Base-by-base conservation (phyloP, 805 yeast genomes). In the Ogataea populi-albae region DNA sequence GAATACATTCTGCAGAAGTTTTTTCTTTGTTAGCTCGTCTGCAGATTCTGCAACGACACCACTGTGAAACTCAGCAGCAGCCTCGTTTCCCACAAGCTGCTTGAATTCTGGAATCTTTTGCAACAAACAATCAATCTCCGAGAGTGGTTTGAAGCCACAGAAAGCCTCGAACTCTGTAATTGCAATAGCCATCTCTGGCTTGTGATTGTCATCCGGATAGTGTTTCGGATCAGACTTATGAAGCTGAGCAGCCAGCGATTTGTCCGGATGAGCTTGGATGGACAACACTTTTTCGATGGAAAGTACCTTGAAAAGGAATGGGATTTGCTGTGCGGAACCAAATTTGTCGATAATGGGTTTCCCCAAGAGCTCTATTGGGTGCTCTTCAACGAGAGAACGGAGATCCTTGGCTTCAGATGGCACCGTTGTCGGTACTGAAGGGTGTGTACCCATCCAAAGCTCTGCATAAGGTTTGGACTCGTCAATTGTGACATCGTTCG, bases 151-250 rank as follows among this genome's bases (percentile, higher is more conserved):
- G 70, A 93, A 93, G 0, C 98, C 98, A 65, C 98, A 93, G 66
- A 93, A 91, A 0, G 97, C 98, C 68, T 93, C 98, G 54, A 93
- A 93, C 42, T 78, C 86, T 16, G 98, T 89, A 35, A 93, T 80
- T 6, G 98, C 98, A 55, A 93, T 78, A 33, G 98, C 98, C 98
- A 93, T 93, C 64, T 93, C 98, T n/a, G 98, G 98, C 69, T 93
- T 93, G 66, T 93, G 98, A 69, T 93, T 93, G 61, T 82, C 95
- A 66, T 93, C 98, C 3, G 98, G 98, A 61, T 93, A 93, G 66
- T 93, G 85, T 54, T 79, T 78, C 38, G 98, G 98, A 65, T 93
- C 98, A 19, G 70, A 64, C 12, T 73, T 73, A 55, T 84, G 95
- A 52, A 93, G 71, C 45, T 77, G 76, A 30, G 73, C 77, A 24